phyloP scores from a whole-genome alignment of 2,329 filamentous ascomycete species.

The Cyphellophora attinorum region DNA sequence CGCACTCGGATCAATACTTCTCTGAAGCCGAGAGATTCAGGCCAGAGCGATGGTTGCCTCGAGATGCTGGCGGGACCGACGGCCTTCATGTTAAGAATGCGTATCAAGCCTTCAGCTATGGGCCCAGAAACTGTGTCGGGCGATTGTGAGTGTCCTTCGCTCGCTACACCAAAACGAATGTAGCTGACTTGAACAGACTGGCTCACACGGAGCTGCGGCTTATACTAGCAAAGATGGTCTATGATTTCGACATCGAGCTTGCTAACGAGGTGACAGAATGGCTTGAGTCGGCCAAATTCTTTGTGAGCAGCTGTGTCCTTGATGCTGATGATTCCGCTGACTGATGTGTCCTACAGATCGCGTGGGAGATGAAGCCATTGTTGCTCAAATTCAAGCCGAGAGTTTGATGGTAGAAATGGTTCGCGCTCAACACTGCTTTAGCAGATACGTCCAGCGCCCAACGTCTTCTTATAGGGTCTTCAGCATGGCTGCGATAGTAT shows the following conservation, averaged over 20 bases:
- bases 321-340: not conserved
- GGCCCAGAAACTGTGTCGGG: not conserved
- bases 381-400: not conserved
- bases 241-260: conserved; percentile 36
- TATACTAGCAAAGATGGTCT: conserved; percentile 38
- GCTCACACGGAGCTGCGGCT: conserved; percentile 43
- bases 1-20: not conserved
- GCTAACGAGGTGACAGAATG: not conserved
- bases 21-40: not conserved
- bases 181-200: conserved; percentile 25
- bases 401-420: no score
- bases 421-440: no score
- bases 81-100: not conserved
- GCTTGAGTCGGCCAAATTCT: not conserved
- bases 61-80: not conserved
- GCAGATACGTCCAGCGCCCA: no score
- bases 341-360: not conserved
- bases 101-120: not conserved
- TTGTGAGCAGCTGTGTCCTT: not conserved
- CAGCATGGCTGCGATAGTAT: no score
- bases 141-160: not conserved
- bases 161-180: not conserved
- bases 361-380: not conserved
- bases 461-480: no score
- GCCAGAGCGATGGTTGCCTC: not conserved